These are phyloP conservation scores for Nematodospora valgi DNA, from an alignment of 805 yeast genomes.

Conservation along the genomic window DNA sequence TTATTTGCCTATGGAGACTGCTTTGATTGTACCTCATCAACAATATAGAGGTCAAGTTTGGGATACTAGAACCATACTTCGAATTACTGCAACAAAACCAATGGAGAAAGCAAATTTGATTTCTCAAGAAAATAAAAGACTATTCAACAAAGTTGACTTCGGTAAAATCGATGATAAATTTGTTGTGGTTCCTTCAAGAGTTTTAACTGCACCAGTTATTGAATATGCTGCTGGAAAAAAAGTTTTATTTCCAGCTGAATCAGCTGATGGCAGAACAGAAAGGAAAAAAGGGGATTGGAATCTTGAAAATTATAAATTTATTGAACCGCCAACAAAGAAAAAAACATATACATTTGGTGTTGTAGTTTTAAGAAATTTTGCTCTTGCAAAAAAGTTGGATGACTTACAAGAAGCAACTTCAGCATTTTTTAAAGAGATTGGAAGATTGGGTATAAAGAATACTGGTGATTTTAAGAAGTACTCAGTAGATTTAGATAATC, in stretches of 20 bases:
- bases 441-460: slow-evolving; percentile 9
- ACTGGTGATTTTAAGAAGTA: slow-evolving; percentile 3
- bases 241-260: slow-evolving; percentile 2
- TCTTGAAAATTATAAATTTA: slow-evolving; percentile 7
- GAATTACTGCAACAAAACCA: slow-evolving; percentile 7
- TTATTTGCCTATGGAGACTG: slow-evolving; percentile 9
- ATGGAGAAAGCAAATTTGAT: slow-evolving; percentile 7
- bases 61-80: slow-evolving; percentile 7
- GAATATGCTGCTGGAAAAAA: slow-evolving; percentile 6
- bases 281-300: slow-evolving; percentile 10
- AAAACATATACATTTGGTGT: slow-evolving; percentile 7
- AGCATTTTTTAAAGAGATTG: slow-evolving; percentile 7
- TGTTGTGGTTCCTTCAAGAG: slow-evolving; percentile 9
- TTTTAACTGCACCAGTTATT: slow-evolving; percentile 8
- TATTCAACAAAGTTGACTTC: slow-evolving; percentile 7
- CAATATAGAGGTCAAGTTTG: slow-evolving; percentile 8
- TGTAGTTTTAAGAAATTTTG: slow-evolving; percentile 5
- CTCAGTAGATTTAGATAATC: slow-evolving; percentile 5
- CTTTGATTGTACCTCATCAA: slow-evolving; percentile 9
- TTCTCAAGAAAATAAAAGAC: not conserved
- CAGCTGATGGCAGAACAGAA: slow-evolving; percentile 8
- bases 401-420: slow-evolving; percentile 5
- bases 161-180: slow-evolving; percentile 9
- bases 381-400: slow-evolving; percentile 1
- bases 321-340: slow-evolving; percentile 1